Evolutionary conservation across 2,329 filamentous ascomycete species (phyloP).

Genomic region (Ophiostoma triangulosporum): DNA sequence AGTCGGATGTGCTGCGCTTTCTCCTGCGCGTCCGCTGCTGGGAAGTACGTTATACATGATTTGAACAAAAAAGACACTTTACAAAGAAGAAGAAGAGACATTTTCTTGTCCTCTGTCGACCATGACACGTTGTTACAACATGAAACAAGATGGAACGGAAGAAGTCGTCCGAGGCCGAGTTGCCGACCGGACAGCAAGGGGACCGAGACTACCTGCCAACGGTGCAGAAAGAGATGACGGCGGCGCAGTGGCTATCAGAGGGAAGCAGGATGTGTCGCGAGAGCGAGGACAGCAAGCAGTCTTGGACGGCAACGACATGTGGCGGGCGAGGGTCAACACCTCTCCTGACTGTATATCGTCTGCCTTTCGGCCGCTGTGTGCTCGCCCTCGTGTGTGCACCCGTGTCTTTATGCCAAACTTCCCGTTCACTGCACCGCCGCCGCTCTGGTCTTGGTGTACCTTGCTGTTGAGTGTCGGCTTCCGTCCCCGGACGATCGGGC

Average conservation of each 20-base stretch:
- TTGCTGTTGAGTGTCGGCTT: constrained; percentile 12
- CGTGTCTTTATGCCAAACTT: neutral
- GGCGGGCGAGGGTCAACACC: too few species aligned
- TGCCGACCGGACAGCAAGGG: neutral
- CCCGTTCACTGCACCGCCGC: neutral
- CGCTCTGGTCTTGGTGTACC: constrained; percentile 3
- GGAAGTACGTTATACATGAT: constrained; percentile 65
- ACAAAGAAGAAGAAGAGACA: neutral
- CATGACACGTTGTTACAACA: neutral
- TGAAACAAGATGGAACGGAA: neutral
- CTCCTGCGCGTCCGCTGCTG: constrained; percentile 99
- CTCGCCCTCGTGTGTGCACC: neutral
- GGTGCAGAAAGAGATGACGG: neutral
- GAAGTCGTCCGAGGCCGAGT: constrained; percentile 5
- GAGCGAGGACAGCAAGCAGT: neutral
- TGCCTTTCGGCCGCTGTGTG: neutral
- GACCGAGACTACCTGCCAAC: neutral
- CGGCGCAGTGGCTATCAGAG: neutral
- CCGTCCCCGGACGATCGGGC: constrained; percentile 39
- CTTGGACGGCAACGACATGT: too few species aligned
- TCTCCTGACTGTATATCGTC: too few species aligned
- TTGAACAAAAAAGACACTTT: neutral
- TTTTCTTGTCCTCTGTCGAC: constrained; percentile 1
- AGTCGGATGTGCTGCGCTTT: constrained; percentile 99
- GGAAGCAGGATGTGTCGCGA: neutral